phyloP scores from a whole-genome alignment of 805 yeast genomes.

The Candida quercuum region DNA sequence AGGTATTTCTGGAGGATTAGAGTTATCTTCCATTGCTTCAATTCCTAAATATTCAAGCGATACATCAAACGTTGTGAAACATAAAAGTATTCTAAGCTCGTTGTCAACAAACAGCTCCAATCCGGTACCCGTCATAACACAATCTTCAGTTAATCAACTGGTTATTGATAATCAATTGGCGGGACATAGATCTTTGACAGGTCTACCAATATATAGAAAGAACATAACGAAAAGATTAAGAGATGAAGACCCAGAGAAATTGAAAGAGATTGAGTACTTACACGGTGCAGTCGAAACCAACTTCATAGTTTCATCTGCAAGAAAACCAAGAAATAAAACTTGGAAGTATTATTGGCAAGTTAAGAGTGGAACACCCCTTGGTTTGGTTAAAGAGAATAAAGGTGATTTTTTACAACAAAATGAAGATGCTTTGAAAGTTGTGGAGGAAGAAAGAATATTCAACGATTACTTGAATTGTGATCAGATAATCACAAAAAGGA shows the following conservation, averaged over 20 bases:
- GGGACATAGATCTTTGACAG: slow-evolving; percentile 28
- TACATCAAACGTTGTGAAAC: slow-evolving; percentile 4
- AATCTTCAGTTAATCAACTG: slow-evolving; percentile 22
- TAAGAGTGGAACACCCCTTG: slow-evolving; percentile 35
- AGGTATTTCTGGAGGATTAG: slow-evolving; percentile 25
- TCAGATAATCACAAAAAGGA: slow-evolving; percentile 38
- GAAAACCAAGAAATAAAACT: slow-evolving; percentile 37
- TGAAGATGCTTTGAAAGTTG: slow-evolving; percentile 26
- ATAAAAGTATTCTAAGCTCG: slow-evolving; percentile 11
- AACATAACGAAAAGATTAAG: slow-evolving; percentile 24
- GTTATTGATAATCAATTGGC: slow-evolving; percentile 13
- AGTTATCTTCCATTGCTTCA: slow-evolving; percentile 18
- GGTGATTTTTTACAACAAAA: slow-evolving; percentile 23
- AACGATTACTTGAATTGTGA: slow-evolving; percentile 36
- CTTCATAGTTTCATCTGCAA: slow-evolving; percentile 35
- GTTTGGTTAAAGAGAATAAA: slow-evolving; percentile 22
- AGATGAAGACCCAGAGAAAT: slow-evolving; percentile 28
- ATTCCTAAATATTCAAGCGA: slow-evolving; percentile 21
- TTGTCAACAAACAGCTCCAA: slow-evolving; percentile 7
- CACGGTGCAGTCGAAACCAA: slow-evolving; percentile 45
- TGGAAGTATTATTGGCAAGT: slow-evolving; percentile 45
- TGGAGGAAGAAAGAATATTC: slow-evolving; percentile 25
- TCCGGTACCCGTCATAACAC: slow-evolving; percentile 4
- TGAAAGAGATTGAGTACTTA: slow-evolving; percentile 42
- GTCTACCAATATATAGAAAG: slow-evolving; percentile 37